A percentile compares a stretch with the other conserved stretches of the same genome.
These are phyloP conservation scores for Phytomonas sp. DNA, from an alignment of 208 protist species.

Conservation along the genomic window DNA sequence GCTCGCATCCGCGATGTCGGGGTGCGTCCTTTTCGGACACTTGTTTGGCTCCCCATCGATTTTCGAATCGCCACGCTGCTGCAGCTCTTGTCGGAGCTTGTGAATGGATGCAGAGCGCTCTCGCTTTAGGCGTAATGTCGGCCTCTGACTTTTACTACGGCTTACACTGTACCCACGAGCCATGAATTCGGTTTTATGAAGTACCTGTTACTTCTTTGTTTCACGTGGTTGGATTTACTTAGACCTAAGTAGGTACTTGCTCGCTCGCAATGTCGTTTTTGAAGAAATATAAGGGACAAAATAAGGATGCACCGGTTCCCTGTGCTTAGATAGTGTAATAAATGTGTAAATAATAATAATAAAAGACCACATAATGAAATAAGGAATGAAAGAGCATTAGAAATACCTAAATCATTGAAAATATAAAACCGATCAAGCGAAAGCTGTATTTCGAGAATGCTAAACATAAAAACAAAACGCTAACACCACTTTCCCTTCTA, in stretches of 20 bases:
- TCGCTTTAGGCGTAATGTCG: conserved; percentile 66
- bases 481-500: background rate
- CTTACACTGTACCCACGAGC: conserved; percentile 73
- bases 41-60: background rate
- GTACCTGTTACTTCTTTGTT: background rate
- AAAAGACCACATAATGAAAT: background rate
- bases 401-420: background rate
- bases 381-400: background rate
- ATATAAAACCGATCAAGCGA: background rate
- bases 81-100: conserved; percentile 25
- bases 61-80: conserved; percentile 20
- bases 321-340: background rate
- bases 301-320: background rate
- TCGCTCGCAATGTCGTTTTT: background rate
- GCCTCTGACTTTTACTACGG: conserved; percentile 67
- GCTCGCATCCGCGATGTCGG: background rate
- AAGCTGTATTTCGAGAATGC: background rate
- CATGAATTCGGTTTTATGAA: conserved; percentile 25
- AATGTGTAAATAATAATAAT: background rate
- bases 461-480: background rate
- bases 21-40: background rate
- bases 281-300: background rate
- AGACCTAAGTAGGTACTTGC: background rate
- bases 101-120: conserved; percentile 43
- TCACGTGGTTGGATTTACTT: background rate